Evolutionary conservation across 2,329 filamentous ascomycete genomes (phyloP), one percentile per base, ranked within the genome.

Genomic region (Cucurbitaria berberidis): DNA sequence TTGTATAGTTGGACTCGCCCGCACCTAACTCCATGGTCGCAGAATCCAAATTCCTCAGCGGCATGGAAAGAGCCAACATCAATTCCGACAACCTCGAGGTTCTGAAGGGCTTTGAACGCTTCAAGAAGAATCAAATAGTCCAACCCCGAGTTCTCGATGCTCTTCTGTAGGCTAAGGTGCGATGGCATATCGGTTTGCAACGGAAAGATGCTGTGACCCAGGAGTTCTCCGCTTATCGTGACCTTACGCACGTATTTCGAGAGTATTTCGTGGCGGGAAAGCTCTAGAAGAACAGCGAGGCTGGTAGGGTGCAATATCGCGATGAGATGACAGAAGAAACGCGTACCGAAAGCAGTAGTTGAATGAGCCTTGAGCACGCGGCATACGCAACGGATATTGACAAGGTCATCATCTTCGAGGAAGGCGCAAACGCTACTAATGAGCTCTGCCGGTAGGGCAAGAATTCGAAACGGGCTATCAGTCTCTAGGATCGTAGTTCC

Each of bases 361-460:
- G 53, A 47, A 16, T 32, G 38, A 18, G 21, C 30, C 11, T 24
- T n/a, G 16, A 39, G n/a, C 1, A 32, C 18, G 10, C 22, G 42
- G 45, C 34, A 52, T 1, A 40, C 45, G 7, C 11, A 21, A 4
- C 45, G 45, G 10, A 51, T 16, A 10, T 22, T 24, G 10, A 39
- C 2, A 7, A 56, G 46, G 21, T 36, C 21, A 6, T 22, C 16
- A 3, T 46, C 41, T 3, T 18, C 34, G 22, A 56, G 41, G 19
- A 32, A 13, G n/a, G 41, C 41, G 36, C 50, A 52, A 4, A 52
- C 35, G 2, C 35, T 18, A 8, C 26, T 26, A 8, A 48, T 22
- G 7, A 52, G 35, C 41, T 56, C 45, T 13, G 48, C 18, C 13
- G 49, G 48, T 9, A 56, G 34, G 26, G 49, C 48, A 11, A 56